These are phyloP conservation scores for Phylloporus arenicola DNA, from an alignment of 768 basidiomycete species.

Conservation along the genomic window DNA sequence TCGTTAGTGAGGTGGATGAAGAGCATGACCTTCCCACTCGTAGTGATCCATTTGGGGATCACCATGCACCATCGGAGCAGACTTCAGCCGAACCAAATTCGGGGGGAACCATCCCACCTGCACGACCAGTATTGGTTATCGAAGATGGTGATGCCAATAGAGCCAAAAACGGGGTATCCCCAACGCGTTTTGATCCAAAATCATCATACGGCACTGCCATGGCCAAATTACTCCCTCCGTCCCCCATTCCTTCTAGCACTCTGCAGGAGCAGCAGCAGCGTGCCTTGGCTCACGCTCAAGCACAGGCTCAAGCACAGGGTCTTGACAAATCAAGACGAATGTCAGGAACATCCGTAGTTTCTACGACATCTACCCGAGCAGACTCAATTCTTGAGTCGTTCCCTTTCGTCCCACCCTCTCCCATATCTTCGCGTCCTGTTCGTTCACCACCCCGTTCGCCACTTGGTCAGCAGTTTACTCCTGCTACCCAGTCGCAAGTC, in stretches of 20 bases:
- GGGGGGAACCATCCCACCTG: constrained; percentile 37
- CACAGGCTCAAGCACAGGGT: constrained; percentile 51
- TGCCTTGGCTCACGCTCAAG: constrained; percentile 57
- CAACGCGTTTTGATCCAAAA: constrained; percentile 35
- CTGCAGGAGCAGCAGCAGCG: constrained; percentile 66
- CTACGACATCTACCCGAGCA: constrained; percentile 64
- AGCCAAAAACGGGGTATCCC: constrained; percentile 53
- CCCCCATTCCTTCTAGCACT: constrained; percentile 26
- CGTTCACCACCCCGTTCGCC: constrained; percentile 75
- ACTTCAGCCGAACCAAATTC: constrained; percentile 31
- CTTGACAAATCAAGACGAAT: constrained; percentile 43
- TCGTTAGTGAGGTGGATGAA: constrained; percentile 44
- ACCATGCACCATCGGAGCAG: constrained; percentile 30
- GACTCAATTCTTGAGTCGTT: constrained; percentile 85
- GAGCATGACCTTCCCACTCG: constrained; percentile 24
- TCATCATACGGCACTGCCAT: constrained; percentile 56
- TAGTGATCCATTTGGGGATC: constrained; percentile 62
- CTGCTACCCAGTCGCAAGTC: constrained; percentile 12
- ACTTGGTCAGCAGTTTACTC: constrained; percentile 52
- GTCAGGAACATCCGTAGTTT: constrained; percentile 63
- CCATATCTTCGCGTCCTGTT: constrained; percentile 76
- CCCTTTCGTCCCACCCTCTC: constrained; percentile 86
- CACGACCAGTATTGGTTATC: constrained; percentile 52
- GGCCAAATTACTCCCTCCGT: constrained; percentile 54
- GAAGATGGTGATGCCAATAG: constrained; percentile 64